Evolutionary conservation across 495 filamentous ascomycete genomes (phyloP).

Genomic region (Annulohypoxylon maeteangense): DNA sequence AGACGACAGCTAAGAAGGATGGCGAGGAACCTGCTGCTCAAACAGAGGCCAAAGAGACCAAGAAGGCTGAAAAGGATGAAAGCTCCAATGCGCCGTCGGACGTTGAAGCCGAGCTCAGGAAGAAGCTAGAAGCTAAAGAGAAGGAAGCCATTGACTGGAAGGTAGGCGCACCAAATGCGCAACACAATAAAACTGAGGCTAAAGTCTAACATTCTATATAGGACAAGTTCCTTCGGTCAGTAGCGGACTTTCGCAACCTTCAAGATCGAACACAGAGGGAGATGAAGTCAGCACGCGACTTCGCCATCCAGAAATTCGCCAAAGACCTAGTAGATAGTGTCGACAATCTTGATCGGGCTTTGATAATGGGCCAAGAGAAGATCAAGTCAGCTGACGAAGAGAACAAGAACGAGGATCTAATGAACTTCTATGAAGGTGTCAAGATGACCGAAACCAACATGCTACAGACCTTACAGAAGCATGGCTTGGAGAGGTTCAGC

Average conservation of each 20-base stretch:
- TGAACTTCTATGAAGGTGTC: conserved; percentile 84
- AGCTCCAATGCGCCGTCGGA: conserved; percentile 41
- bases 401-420: conserved; percentile 72
- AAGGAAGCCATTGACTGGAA: conserved; percentile 87
- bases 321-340: conserved; percentile 92
- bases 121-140: conserved; percentile 84
- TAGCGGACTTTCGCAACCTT: conserved; percentile 97
- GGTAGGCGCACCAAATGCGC: conserved; percentile 60
- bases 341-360: conserved; percentile 96
- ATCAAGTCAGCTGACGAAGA: conserved; percentile 65
- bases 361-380: conserved; percentile 81
- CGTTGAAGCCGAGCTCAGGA: conserved; percentile 57
- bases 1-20: conserved; percentile 51
- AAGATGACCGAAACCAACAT: conserved; percentile 94
- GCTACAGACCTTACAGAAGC: conserved; percentile 88
- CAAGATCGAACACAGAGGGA: conserved; percentile 95
- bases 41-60: conserved; percentile 44
- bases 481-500: conserved; percentile 91
- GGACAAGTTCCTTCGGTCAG: conserved; percentile 92
- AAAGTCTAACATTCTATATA: conserved; percentile 51
- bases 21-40: conserved; percentile 47
- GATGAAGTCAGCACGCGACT: conserved; percentile 84
- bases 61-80: conserved; percentile 38
- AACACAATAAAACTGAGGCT: conserved; percentile 10
- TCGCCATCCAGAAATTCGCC: conserved; percentile 94